Evolutionary conservation across 371 early-diverging fungal genomes (phyloP).

Genomic region (Mucor velutinosus): DNA sequence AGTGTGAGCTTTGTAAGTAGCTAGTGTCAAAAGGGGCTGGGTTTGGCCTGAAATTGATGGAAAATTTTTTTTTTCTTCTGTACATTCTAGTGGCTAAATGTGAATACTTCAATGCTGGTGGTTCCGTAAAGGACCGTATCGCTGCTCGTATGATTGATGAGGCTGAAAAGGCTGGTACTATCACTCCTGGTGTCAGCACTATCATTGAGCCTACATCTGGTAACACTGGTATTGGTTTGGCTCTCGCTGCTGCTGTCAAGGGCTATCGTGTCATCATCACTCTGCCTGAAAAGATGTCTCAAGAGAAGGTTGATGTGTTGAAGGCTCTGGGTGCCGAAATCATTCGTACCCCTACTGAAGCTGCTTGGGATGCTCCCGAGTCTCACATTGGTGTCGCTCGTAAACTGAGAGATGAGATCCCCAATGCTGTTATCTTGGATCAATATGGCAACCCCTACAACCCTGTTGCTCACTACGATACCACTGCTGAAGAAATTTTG

Average conservation of each 20-base stretch:
- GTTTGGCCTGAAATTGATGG: neutral
- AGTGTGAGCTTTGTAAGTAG: slow-evolving; percentile 89
- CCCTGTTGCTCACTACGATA: slow-evolving; percentile 95
- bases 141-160: slow-evolving; percentile 94
- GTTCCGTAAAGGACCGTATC: slow-evolving; percentile 98
- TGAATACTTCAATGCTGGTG: slow-evolving; percentile 98
- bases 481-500: slow-evolving; percentile 88
- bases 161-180: slow-evolving; percentile 87
- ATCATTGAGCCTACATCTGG: slow-evolving; percentile 47
- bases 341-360: slow-evolving; percentile 97
- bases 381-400: slow-evolving; percentile 96
- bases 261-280: slow-evolving; percentile 97
- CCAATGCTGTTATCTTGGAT: slow-evolving; percentile 93
- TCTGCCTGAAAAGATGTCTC: slow-evolving; percentile 97
- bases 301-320: slow-evolving; percentile 96
- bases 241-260: slow-evolving; percentile 93
- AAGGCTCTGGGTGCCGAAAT: slow-evolving; percentile 97
- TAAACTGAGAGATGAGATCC: slow-evolving; percentile 90
- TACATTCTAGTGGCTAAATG: slow-evolving; percentile 85
- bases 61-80: slow-evolving; percentile 1
- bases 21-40: neutral
- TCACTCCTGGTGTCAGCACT: slow-evolving; percentile 87
- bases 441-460: slow-evolving; percentile 96
- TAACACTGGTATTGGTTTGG: slow-evolving; percentile 54
- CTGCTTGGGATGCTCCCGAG: slow-evolving; percentile 97